Percentiles rank a stretch among this genome's conserved stretches.
Evolutionary conservation across 2,329 filamentous ascomycete genomes (phyloP).

Genomic region (Incumbomyces delicatus): DNA sequence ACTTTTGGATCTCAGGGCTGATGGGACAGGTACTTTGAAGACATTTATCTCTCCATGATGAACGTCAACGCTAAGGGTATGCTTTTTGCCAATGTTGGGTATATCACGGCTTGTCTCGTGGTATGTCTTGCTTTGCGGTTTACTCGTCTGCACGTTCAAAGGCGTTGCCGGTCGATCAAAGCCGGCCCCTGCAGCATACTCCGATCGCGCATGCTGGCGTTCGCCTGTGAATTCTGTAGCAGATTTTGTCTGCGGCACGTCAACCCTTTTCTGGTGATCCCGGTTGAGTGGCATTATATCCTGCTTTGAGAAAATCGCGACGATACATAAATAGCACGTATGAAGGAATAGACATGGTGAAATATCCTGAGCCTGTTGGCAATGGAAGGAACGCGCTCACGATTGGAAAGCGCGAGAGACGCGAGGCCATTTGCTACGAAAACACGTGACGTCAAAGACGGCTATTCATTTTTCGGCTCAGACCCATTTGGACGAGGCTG

Average conservation of each 20-base stretch:
- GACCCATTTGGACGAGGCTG: too few species aligned
- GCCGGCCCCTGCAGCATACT: not conserved
- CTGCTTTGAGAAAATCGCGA: not conserved
- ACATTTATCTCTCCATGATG: not conserved
- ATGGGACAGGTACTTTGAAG: not conserved
- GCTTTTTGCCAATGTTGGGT: not conserved
- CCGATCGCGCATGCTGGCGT: not conserved
- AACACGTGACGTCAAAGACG: too few species aligned
- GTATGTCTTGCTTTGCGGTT: not conserved
- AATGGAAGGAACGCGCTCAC: too few species aligned
- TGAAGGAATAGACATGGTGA: too few species aligned
- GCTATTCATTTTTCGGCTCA: too few species aligned
- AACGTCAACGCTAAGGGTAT: not conserved
- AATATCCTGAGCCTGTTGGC: too few species aligned
- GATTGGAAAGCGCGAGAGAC: too few species aligned
- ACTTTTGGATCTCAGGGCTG: not conserved
- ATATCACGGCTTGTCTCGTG: not conserved
- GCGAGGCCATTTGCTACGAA: too few species aligned
- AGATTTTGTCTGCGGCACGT: not conserved
- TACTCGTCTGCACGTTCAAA: not conserved
- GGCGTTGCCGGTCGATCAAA: not conserved
- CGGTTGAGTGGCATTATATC: slow-evolving; percentile 1
- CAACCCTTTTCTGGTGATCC: not conserved
- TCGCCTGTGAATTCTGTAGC: not conserved
- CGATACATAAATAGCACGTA: not conserved